phyloP scores from a whole-genome alignment of 23 red algal species.

The Gracilaria domingensis region DNA sequence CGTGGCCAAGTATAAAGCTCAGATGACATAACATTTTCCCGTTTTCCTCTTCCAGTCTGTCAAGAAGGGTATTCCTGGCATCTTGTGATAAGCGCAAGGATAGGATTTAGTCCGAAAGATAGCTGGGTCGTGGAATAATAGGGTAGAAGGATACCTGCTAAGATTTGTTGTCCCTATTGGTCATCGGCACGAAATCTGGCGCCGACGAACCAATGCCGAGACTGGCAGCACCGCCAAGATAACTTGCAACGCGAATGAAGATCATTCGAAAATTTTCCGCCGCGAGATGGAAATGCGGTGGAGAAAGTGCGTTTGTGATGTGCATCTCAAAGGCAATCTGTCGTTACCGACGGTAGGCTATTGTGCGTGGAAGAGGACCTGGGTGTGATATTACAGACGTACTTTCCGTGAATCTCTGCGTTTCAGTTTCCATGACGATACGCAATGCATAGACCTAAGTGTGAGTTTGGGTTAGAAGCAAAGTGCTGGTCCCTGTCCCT shows the following conservation, averaged over 20 bases:
- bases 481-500: no score
- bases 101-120: neutral
- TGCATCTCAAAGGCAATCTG: no score
- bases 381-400: no score
- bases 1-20: neutral
- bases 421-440: no score
- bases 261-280: neutral
- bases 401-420: no score
- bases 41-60: neutral
- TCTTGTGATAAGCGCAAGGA: neutral
- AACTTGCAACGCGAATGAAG: neutral
- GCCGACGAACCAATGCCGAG: neutral
- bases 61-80: neutral
- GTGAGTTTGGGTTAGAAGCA: no score
- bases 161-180: neutral
- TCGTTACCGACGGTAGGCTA: no score
- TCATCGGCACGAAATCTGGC: neutral
- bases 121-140: neutral
- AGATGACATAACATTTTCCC: neutral
- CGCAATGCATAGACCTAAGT: no score
- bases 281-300: no score
- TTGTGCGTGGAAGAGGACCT: no score
- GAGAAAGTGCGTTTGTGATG: no score
- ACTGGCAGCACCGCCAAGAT: neutral
- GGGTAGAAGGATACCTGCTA: neutral